Conservation (phyloP, 306 rosid genomes). For the Pyrus bretschneideri region DNA sequence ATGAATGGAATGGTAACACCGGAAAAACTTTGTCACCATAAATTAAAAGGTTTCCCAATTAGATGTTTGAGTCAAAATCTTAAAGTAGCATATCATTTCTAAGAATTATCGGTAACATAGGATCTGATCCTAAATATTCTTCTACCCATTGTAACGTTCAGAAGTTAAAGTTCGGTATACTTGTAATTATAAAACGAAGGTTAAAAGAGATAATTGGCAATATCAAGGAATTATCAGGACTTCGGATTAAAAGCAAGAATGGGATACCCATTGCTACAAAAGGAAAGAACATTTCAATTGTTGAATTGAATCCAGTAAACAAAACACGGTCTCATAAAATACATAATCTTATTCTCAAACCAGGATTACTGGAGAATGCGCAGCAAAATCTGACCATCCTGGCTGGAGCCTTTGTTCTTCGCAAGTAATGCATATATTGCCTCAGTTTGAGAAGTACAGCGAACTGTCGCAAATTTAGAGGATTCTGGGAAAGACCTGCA, state of each 20-base stretch:
- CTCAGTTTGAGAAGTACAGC: constrained; percentile 42
- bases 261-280: no score
- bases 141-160: neutral
- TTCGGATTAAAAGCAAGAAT: neutral
- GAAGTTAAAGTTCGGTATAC: no score
- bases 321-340: neutral
- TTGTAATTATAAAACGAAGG: no score
- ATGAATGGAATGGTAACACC: no score
- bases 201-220: no score
- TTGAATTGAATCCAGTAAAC: no score
- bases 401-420: constrained; percentile 60
- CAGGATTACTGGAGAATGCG: constrained; percentile 59
- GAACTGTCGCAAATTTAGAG: constrained; percentile 41
- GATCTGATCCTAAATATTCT: neutral
- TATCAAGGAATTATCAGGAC: neutral
- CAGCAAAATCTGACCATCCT: constrained; percentile 41
- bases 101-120: no score
- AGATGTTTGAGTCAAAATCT: neutral
- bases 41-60: neutral
- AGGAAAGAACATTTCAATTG: no score
- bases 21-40: no score
- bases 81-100: neutral
- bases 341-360: neutral
- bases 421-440: constrained; percentile 58
- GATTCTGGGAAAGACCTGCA: constrained; percentile 45